phyloP scores from a whole-genome alignment of 768 basidiomycete species.

The Lactarius deliciosus region DNA sequence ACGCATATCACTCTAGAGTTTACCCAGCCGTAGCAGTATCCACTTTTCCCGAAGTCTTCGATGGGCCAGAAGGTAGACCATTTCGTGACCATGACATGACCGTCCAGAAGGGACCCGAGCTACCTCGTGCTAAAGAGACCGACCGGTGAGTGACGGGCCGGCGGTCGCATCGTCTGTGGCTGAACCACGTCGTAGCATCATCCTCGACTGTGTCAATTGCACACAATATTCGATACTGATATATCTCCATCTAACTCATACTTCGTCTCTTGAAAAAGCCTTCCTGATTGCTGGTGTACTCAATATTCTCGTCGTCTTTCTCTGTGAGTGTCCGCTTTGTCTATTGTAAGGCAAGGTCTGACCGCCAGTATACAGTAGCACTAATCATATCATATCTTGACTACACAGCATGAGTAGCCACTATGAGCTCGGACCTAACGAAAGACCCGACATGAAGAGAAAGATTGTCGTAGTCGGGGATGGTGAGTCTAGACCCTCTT shows the following conservation, averaged over 20 bases:
- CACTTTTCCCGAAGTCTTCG: slow-evolving; percentile 21
- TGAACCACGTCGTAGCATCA: slow-evolving; percentile 3
- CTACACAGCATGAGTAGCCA: slow-evolving; percentile 25
- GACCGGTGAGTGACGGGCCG: slow-evolving; percentile 19
- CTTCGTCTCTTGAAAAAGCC: slow-evolving; percentile 1
- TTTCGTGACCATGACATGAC: slow-evolving; percentile 24
- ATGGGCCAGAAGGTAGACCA: slow-evolving; percentile 27
- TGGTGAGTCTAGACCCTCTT: slow-evolving; percentile 48
- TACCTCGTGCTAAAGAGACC: background rate
- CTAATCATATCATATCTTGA: slow-evolving; percentile 12
- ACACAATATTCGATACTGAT: slow-evolving; percentile 13
- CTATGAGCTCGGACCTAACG: slow-evolving; percentile 18
- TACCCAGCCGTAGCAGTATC: slow-evolving; percentile 28
- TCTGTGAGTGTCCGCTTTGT: slow-evolving; percentile 8
- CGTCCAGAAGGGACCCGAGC: background rate
- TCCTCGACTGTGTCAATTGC: slow-evolving; percentile 12
- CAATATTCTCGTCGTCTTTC: background rate
- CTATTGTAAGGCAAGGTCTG: background rate
- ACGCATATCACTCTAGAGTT: slow-evolving; percentile 23
- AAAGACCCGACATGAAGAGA: slow-evolving; percentile 74
- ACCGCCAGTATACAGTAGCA: background rate
- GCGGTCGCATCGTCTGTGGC: background rate
- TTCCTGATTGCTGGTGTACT: slow-evolving; percentile 15
- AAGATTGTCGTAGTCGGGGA: slow-evolving; percentile 90
- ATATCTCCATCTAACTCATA: slow-evolving; percentile 22